Evolutionary conservation across 2,329 filamentous ascomycete species (phyloP).

Genomic region (Periconia sp.): DNA sequence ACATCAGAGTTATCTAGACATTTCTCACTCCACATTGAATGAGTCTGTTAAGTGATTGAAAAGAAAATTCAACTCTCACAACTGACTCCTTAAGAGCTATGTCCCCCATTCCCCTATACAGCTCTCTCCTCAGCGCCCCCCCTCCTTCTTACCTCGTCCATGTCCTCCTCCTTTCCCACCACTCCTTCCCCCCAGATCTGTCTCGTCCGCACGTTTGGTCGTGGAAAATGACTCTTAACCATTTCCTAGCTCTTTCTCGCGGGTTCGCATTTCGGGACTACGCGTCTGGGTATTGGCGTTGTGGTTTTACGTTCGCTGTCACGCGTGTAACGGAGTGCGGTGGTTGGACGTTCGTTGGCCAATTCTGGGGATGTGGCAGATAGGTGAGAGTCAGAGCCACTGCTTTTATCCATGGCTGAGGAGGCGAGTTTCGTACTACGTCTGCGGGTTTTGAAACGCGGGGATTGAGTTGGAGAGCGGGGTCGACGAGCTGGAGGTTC

Average conservation of each 20-base stretch:
- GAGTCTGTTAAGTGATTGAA: too few relatives aligned
- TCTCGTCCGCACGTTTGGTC: conserved; percentile 33
- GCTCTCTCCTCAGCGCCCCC: conserved; percentile 10
- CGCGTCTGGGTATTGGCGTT: conserved; percentile 2
- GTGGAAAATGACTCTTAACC: conserved; percentile 40
- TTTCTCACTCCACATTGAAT: too few relatives aligned
- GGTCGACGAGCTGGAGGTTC: not conserved
- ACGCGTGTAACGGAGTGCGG: not conserved
- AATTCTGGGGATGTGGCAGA: conserved; percentile 6
- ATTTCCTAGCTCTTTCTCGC: conserved; percentile 31
- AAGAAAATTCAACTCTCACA: too few relatives aligned
- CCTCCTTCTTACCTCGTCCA: conserved; percentile 12
- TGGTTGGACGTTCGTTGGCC: not conserved
- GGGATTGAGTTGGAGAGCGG: conserved; percentile 1
- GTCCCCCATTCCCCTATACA: not conserved
- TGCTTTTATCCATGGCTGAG: conserved; percentile 4
- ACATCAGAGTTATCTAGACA: too few relatives aligned
- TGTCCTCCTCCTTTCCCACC: conserved; percentile 11
- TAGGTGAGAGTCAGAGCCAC: conserved; percentile 11
- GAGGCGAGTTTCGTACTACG: conserved; percentile 12
- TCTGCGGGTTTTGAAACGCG: conserved; percentile 16
- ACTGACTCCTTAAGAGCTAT: too few relatives aligned
- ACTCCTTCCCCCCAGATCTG: conserved; percentile 29
- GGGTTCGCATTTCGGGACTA: conserved; percentile 26
- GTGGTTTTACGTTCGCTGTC: conserved; percentile 4